Base-by-base conservation (phyloP, 1,139 yeast genomes). In the Casaregolazyma lundiana region DNA sequence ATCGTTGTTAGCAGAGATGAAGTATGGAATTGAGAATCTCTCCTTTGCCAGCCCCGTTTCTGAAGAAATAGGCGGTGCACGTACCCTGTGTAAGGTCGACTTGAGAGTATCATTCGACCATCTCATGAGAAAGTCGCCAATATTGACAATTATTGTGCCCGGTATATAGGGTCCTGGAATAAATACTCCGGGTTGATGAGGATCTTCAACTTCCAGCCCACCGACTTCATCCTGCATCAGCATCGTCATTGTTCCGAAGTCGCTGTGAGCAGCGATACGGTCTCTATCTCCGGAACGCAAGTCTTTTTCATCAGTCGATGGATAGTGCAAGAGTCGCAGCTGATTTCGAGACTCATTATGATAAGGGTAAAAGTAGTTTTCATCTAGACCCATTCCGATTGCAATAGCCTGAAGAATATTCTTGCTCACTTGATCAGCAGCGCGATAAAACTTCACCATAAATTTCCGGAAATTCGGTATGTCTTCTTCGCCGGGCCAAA, bases 71-170 rank as follows among this genome's bases (percentile, higher is more conserved):
- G 41, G 34, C 18, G 50, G 50, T n/a, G 49, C 50, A 18, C 46
- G 30, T 8, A 48, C 50, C n/a, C 50, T 36, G 17, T 48, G 50
- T 22, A 48, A 42, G 16, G 38, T 48, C 5, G 50, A 48, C 30
- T 48, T 48, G 49, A 45, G 35, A 4, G 44, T 42, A 34, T 48
- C 50, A 21, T 48, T 43, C 19, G 42, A 32, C 50, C 50, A 48
- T 7, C 44, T 21, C 50, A 48, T 48, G 19, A 48, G 36, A 24
- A 48, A 24, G 29, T 48, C 50, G 15, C 50, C 50, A 20, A 48
- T 48, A 24, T 48, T 48, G 11, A 42, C 43, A 15, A 48, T 43
- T 13, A 48, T 38, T 22, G 38, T 43, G 7, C 46, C 46, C 7
- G 46, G 32, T 11, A 41, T 35, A 9, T 41, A 48, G 15, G 50